Evolutionary conservation across 2,329 filamentous ascomycete genomes (phyloP).

Genomic region (Lecanosticta acicola): DNA sequence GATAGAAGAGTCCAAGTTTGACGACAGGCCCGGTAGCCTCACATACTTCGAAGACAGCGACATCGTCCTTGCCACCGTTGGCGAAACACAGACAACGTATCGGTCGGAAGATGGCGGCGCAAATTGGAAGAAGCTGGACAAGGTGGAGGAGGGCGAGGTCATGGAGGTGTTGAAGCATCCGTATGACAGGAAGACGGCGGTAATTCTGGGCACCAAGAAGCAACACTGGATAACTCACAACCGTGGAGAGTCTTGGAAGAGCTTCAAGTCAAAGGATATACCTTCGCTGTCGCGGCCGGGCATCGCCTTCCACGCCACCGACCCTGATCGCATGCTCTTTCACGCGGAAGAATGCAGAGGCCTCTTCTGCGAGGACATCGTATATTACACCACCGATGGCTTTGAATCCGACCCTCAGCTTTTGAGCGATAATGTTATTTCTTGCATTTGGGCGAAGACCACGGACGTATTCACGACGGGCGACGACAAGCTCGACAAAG

Average conservation of each 20-base stretch:
- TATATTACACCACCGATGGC: slow-evolving; percentile 74
- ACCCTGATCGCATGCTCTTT: slow-evolving; percentile 81
- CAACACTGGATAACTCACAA: slow-evolving; percentile 81
- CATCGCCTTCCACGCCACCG: slow-evolving; percentile 74
- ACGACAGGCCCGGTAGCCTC: slow-evolving; percentile 61
- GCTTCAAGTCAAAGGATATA: slow-evolving; percentile 60
- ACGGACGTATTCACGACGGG: slow-evolving; percentile 68
- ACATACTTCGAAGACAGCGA: slow-evolving; percentile 92
- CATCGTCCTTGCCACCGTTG: slow-evolving; percentile 69
- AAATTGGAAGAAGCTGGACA: slow-evolving; percentile 63
- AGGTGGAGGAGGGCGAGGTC: slow-evolving; percentile 58
- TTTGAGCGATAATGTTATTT: slow-evolving; percentile 62
- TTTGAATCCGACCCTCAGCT: slow-evolving; percentile 64
- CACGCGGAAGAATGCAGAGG: slow-evolving; percentile 45
- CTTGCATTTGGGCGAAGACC: slow-evolving; percentile 84
- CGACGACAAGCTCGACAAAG: slow-evolving; percentile 57
- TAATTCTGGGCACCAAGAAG: slow-evolving; percentile 61
- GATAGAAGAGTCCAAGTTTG: slow-evolving; percentile 60
- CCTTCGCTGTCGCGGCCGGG: slow-evolving; percentile 52
- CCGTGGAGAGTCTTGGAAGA: slow-evolving; percentile 72
- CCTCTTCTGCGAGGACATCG: slow-evolving; percentile 44
- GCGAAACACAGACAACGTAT: slow-evolving; percentile 59
- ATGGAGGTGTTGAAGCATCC: slow-evolving; percentile 67
- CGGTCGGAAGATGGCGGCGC: slow-evolving; percentile 76
- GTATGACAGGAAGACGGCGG: slow-evolving; percentile 71